Base-by-base conservation (phyloP, 495 filamentous ascomycete species). In the Rhypophila decipiens region DNA sequence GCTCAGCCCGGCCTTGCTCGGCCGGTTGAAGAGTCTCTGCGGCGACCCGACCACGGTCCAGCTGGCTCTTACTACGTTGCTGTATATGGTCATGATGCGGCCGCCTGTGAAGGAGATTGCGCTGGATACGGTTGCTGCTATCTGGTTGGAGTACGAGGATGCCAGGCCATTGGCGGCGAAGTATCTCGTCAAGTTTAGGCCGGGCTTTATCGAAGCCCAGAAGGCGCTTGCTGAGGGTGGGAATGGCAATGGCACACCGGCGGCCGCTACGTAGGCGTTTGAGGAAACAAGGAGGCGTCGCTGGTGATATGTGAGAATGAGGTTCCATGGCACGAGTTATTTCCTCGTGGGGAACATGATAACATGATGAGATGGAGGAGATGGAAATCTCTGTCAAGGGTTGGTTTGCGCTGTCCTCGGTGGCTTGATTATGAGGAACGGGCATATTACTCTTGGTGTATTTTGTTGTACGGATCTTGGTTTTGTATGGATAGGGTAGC, bases 11-110 rank as follows among this genome's bases (percentile, higher is more conserved):
- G 69, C 77, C 10, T 74, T 96, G 49, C 74, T 95, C 12, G 73
- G 82, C 23, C 74, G 85, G 44, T 78, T 96, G 36, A 86, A 88
- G 63, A 77, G 77, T 42, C 72, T 99, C 17, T 95, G 93, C 29
- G 77, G 80, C 58, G 90, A 99, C 68, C 93, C 93, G 2, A 90
- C 91, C 60, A 79, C 73, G 33, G 64, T 73, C 22, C 67, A 65
- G 44, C 64, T 80, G 5, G 73, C 68, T 15, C 53, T 76, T 35
- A 74, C 67, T 20, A 77, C 65, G 42, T 56, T 77, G 50, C 57
- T 73, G 55, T 96, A 96, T 60, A 61, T 96, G 55, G 78, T 88
- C 22, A 84, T 96, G 77, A 82, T 91, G 68, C 76, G 87, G 46
- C 88, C 89, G 21, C 93, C 93, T 1, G 87, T 84, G 0, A 79